Conservation (phyloP, 192 early-diverging fungal species). For the Allomyces javanicus region DNA sequence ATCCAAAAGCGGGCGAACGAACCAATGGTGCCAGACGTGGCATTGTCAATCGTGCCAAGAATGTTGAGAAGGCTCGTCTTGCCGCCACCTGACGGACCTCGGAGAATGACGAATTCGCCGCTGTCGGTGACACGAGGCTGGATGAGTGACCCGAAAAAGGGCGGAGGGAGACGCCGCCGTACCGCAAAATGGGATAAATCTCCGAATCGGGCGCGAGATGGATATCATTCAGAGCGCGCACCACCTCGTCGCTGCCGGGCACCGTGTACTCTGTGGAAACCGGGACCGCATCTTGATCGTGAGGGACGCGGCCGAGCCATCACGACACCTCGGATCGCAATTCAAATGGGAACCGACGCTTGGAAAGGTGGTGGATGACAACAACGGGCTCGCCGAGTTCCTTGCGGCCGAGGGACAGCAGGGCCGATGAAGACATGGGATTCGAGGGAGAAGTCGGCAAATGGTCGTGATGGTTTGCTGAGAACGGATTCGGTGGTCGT, state of each 20-base stretch:
- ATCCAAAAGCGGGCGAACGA: background rate
- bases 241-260: constrained; percentile 9
- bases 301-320: too few relatives aligned
- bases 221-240: constrained; percentile 12
- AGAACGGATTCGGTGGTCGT: too few relatives aligned
- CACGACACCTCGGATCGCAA: background rate
- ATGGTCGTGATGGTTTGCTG: too few relatives aligned
- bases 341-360: constrained; percentile 1
- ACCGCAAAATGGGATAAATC: constrained; percentile 12
- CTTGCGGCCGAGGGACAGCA: constrained; percentile 5
- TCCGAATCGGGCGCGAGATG: constrained; percentile 11
- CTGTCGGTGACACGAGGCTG: too few relatives aligned
- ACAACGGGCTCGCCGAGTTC: constrained; percentile 11
- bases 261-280: constrained; percentile 7
- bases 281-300: background rate
- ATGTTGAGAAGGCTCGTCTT: constrained; percentile 23
- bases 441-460: too few relatives aligned
- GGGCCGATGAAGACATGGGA: too few relatives aligned
- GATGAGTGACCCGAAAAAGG: too few relatives aligned
- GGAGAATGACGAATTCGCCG: constrained; percentile 20
- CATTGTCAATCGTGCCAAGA: constrained; percentile 14
- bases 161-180: too few relatives aligned
- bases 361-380: constrained; percentile 7
- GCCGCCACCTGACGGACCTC: constrained; percentile 22
- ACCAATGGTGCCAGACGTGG: constrained; percentile 11